Evolutionary conservation across 2,329 filamentous ascomycete genomes (phyloP).

Genomic region (Cercospora sp.): DNA sequence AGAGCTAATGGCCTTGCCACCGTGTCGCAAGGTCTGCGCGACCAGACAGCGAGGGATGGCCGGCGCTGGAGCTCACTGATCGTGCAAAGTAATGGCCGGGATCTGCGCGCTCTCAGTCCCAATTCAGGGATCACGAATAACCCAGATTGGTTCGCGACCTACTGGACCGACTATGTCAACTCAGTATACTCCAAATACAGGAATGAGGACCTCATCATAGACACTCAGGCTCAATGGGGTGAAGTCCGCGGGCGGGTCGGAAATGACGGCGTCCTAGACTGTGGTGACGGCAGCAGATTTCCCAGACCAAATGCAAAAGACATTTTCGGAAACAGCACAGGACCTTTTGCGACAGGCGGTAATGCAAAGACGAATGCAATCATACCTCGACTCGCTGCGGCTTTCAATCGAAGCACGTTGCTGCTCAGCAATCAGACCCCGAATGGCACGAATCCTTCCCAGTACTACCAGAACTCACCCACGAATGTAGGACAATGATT

Average conservation of each 20-base stretch:
- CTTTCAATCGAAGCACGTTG: slow-evolving; percentile 72
- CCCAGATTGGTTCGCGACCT: slow-evolving; percentile 50
- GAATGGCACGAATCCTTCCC: slow-evolving; percentile 33
- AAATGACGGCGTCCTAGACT: slow-evolving; percentile 44
- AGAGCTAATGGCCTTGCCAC: slow-evolving; percentile 56
- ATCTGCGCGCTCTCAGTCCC: slow-evolving; percentile 47
- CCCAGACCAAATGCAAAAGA: slow-evolving; percentile 59
- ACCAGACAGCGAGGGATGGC: slow-evolving; percentile 58
- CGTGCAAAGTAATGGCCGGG: slow-evolving; percentile 41
- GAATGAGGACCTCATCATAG: slow-evolving; percentile 53
- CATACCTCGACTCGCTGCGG: slow-evolving; percentile 71
- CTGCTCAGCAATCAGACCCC: slow-evolving; percentile 46
- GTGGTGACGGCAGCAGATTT: slow-evolving; percentile 55
- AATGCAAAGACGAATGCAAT: slow-evolving; percentile 56
- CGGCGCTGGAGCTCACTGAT: slow-evolving; percentile 64
- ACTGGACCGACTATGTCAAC: slow-evolving; percentile 55
- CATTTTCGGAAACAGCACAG: slow-evolving; percentile 66
- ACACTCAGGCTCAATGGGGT: slow-evolving; percentile 64
- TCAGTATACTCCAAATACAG: slow-evolving; percentile 53
- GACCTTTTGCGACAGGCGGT: slow-evolving; percentile 56
- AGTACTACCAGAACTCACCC: slow-evolving; percentile 35
- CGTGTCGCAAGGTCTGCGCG: slow-evolving; percentile 56
- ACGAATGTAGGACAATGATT: slow-evolving; percentile 34
- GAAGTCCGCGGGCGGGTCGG: slow-evolving; percentile 43
- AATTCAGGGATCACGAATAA: slow-evolving; percentile 51